phyloP scores from a whole-genome alignment of 1,139 yeast species.

The Candida pseudocylindracea region DNA sequence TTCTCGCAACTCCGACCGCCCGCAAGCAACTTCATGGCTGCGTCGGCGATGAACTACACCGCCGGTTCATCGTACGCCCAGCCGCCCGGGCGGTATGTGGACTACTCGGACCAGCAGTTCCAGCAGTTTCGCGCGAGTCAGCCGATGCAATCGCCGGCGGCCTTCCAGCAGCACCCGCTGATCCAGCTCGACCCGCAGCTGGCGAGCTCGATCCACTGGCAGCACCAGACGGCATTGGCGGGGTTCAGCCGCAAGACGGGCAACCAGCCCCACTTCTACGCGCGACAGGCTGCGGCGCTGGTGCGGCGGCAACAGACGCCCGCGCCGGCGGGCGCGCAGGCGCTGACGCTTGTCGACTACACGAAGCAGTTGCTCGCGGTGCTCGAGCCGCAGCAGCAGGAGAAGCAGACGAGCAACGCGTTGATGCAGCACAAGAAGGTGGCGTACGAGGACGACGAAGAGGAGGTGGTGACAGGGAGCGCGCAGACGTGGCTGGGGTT shows the following conservation, averaged over 20 bases:
- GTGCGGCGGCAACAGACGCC: slow-evolving; percentile 34
- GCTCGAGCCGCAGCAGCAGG: slow-evolving; percentile 17
- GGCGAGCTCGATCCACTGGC: slow-evolving; percentile 48
- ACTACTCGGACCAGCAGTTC: too few species aligned
- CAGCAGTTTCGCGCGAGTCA: too few species aligned
- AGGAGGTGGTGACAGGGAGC: slow-evolving; percentile 48
- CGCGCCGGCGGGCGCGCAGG: slow-evolving; percentile 15
- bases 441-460: slow-evolving; percentile 49
- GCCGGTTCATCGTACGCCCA: too few species aligned
- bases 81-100: too few species aligned
- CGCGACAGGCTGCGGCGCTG: slow-evolving; percentile 76
- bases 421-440: slow-evolving; percentile 42
- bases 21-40: too few species aligned
- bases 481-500: slow-evolving; percentile 86
- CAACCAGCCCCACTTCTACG: slow-evolving; percentile 65
- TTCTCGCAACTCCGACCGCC: too few species aligned
- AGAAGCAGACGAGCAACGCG: slow-evolving; percentile 9
- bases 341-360: slow-evolving; percentile 32
- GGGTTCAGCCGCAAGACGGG: slow-evolving; percentile 51
- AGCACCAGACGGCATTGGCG: slow-evolving; percentile 66
- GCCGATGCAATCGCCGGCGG: too few species aligned
- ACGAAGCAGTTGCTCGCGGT: slow-evolving; percentile 21
- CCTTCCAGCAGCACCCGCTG: slow-evolving; percentile 1
- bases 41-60: too few species aligned
- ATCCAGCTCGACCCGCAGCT: too few species aligned